Percentiles rank a stretch among this genome's conserved stretches.
phyloP scores from a whole-genome alignment of 2,329 filamentous ascomycete species.

The Phyllosticta citribraziliensis region DNA sequence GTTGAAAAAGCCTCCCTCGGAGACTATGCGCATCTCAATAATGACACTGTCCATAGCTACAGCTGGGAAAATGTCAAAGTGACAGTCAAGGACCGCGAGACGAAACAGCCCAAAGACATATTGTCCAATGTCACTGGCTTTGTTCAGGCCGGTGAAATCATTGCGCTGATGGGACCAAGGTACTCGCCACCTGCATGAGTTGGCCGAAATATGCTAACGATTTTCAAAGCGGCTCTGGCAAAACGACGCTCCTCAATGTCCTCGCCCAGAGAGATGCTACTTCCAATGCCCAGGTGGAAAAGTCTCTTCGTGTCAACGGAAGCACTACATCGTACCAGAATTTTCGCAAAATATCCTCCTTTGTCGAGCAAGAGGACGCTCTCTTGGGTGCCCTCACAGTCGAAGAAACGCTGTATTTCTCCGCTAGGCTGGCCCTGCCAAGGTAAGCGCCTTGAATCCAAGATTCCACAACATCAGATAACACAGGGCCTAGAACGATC shows the following conservation, averaged over 20 bases:
- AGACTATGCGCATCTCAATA: constrained; percentile 47
- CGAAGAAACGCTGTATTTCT: constrained; percentile 68
- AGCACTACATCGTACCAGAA: constrained; percentile 38
- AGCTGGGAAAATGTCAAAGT: constrained; percentile 60
- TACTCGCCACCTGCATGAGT: too few relatives aligned
- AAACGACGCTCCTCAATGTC: constrained; percentile 75
- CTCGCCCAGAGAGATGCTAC: constrained; percentile 54
- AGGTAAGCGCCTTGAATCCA: constrained; percentile 16
- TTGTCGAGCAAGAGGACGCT: constrained; percentile 83
- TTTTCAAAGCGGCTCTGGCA: constrained; percentile 48
- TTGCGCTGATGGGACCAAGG: constrained; percentile 69
- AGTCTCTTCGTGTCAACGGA: constrained; percentile 55
- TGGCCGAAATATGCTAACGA: too few relatives aligned
- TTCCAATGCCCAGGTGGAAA: constrained; percentile 44
- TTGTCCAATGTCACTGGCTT: constrained; percentile 54
- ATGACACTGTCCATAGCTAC: constrained; percentile 54
- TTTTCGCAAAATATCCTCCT: constrained; percentile 60
- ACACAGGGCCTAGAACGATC: constrained; percentile 30
- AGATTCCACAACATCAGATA: constrained; percentile 3
- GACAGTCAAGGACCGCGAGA: constrained; percentile 60
- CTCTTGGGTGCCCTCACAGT: constrained; percentile 74
- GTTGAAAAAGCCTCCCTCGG: constrained; percentile 35
- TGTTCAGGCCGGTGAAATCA: constrained; percentile 59
- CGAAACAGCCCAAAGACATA: constrained; percentile 53
- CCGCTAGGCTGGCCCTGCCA: constrained; percentile 55